phyloP scores from a whole-genome alignment of 345 rosid genomes.

The Eucalyptus viminalis region DNA sequence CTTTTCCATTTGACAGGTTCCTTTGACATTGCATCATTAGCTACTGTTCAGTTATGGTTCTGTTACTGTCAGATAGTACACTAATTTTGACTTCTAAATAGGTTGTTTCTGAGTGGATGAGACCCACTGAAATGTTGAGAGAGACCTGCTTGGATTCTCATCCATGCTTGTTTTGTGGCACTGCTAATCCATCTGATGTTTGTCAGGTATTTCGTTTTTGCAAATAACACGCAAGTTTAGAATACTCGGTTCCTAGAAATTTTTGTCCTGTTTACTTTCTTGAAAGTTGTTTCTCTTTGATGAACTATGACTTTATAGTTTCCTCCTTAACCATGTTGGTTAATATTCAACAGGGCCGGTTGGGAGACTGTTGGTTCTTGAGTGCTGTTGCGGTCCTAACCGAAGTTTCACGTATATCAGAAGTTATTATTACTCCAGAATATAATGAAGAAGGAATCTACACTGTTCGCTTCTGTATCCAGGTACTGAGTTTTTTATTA shows the following conservation, averaged over 20 bases:
- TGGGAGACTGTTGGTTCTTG: slow-evolving; percentile 99
- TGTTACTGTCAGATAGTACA: neutral
- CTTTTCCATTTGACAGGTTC: neutral
- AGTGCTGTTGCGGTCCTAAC: slow-evolving; percentile 98
- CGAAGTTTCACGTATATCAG: slow-evolving; percentile 88
- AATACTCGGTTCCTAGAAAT: neutral
- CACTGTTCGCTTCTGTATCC: slow-evolving; percentile 98
- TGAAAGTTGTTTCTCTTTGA: neutral
- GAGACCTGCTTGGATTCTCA: slow-evolving; percentile 37
- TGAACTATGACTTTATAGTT: neutral
- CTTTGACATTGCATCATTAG: neutral
- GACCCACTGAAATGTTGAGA: slow-evolving; percentile 77
- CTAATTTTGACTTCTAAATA: slow-evolving; percentile 11
- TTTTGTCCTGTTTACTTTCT: neutral
- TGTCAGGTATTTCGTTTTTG: slow-evolving; percentile 57
- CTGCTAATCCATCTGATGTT: slow-evolving; percentile 96
- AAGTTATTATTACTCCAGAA: slow-evolving; percentile 94
- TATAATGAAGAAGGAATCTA: slow-evolving; percentile 98
- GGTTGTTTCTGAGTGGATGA: slow-evolving; percentile 99
- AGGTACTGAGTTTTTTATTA: slow-evolving; percentile 32
- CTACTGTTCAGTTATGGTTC: neutral
- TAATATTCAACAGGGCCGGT: slow-evolving; percentile 56
- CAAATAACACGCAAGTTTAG: neutral
- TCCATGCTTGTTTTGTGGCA: slow-evolving; percentile 94
- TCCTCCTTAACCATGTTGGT: neutral